These are phyloP conservation scores for Fonsecaea multimorphosa DNA, from an alignment of 2,329 filamentous ascomycete genomes.

Conservation along the genomic window DNA sequence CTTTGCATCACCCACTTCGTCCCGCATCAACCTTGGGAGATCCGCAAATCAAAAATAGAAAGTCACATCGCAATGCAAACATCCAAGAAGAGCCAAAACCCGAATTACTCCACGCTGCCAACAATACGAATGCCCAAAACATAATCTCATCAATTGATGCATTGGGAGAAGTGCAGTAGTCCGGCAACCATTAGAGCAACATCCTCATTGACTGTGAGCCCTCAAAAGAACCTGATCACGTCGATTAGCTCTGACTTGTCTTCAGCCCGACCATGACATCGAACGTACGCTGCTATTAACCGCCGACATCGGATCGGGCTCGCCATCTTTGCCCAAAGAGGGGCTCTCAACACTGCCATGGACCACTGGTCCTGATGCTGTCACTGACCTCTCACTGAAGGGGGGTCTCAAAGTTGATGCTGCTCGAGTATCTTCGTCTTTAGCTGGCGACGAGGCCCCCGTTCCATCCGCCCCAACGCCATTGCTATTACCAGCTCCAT, in stretches of 20 bases:
- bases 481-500: conserved; percentile 32
- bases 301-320: conserved; percentile 62
- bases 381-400: conserved; percentile 70
- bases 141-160: conserved; percentile 24
- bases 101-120: conserved; percentile 22
- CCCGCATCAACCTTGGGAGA: conserved; percentile 2
- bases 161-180: conserved; percentile 11
- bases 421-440: background rate
- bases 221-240: conserved; percentile 34
- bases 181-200: conserved; percentile 7
- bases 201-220: conserved; percentile 35
- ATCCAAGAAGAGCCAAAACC: conserved; percentile 9
- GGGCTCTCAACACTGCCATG: conserved; percentile 67
- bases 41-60: conserved; percentile 2
- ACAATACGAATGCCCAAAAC: conserved; percentile 15
- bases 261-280: conserved; percentile 32
- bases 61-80: conserved; percentile 2
- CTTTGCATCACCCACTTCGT: conserved; percentile 1
- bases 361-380: conserved; percentile 67
- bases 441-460: conserved; percentile 1
- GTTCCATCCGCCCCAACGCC: conserved; percentile 2
- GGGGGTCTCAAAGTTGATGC: conserved; percentile 51
- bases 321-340: conserved; percentile 64
- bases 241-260: conserved; percentile 25
- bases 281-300: conserved; percentile 33